Evolutionary conservation across 169 alveolate species (phyloP).

Genomic region (Babesia ovata): DNA sequence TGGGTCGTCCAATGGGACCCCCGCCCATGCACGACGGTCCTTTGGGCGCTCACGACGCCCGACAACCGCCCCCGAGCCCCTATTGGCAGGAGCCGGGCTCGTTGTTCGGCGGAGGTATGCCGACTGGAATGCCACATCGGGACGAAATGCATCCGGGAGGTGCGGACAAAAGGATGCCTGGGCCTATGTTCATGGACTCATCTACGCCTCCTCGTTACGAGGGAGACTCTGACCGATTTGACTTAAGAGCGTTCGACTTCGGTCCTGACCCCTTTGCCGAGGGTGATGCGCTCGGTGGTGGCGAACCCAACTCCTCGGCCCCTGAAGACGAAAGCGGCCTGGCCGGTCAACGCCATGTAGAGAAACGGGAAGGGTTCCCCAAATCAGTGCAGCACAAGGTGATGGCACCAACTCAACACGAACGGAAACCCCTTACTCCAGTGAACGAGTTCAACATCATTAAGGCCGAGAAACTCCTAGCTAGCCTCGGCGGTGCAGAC

Average conservation of each 20-base stretch:
- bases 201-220: neutral
- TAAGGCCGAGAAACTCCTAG: neutral
- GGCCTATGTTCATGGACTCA: too few species aligned
- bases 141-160: too few species aligned
- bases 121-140: too few species aligned
- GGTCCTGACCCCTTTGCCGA: constrained; percentile 41
- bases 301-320: neutral
- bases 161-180: too few species aligned
- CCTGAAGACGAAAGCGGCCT: neutral
- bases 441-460: neutral
- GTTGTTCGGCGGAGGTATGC: too few species aligned
- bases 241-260: constrained; percentile 29
- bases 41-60: too few species aligned
- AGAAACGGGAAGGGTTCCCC: neutral
- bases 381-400: neutral
- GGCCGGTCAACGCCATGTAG: too few species aligned
- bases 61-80: too few species aligned
- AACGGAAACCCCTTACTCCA: neutral
- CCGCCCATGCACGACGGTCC: too few species aligned
- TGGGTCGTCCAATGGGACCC: neutral
- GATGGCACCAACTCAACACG: neutral
- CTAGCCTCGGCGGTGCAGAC: neutral
- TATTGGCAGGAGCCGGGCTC: too few species aligned
- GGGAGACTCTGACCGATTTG: constrained; percentile 2
- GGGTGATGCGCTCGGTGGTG: constrained; percentile 2